Base-by-base conservation (phyloP, 2,329 filamentous ascomycete species). In the Exophiala alcalophila region DNA sequence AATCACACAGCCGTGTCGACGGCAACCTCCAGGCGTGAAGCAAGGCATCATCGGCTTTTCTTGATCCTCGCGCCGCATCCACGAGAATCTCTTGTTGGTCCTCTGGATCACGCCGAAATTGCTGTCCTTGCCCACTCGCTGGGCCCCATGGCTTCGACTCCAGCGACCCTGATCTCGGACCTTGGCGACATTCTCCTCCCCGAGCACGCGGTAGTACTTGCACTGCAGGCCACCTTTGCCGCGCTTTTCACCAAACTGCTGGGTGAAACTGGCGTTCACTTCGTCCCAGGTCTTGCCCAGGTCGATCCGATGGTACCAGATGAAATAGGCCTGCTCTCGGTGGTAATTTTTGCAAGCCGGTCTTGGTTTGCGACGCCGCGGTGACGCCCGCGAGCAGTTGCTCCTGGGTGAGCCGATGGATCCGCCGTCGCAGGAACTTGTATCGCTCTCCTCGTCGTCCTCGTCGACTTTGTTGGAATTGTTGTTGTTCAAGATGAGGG, bases 131-230 rank as follows among this genome's bases (percentile, higher is more conserved):
- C 63, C 65, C 25, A 60, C 39, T 33, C n/a, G 43, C 29, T 48
- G 47, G 19, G 26, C 44, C 19, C 39, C 43, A 24, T 23, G 45
- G 24, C 43, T 40, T 6, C 27, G 33, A 3, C 26, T 29, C 14
- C 15, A 31, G 12, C 52, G 48, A 12, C 62, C 53, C 52, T 71
- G 68, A 46, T 68, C 62, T 21, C 69, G 61, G 11, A 72, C 54
- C 5, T 68, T 69, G 1, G 66, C 66, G 47, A 69, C 66, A 31
- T 63, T 65, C 50, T 69, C 65, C 40, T 66, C 62, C 44, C 65
- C 65, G 42, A 72, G 67, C 42, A 70, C 65, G n/a, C 70, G 66
- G 54, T 73, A 73, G 53, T 69, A 72, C 48, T 70, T 70, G 62
- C 70, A 73, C 54, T 72, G 69, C 14, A 73, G 68, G 0, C 69